Conservation (phyloP, 1,284 basidiomycete genomes). For the Ganoderma multipileum region DNA sequence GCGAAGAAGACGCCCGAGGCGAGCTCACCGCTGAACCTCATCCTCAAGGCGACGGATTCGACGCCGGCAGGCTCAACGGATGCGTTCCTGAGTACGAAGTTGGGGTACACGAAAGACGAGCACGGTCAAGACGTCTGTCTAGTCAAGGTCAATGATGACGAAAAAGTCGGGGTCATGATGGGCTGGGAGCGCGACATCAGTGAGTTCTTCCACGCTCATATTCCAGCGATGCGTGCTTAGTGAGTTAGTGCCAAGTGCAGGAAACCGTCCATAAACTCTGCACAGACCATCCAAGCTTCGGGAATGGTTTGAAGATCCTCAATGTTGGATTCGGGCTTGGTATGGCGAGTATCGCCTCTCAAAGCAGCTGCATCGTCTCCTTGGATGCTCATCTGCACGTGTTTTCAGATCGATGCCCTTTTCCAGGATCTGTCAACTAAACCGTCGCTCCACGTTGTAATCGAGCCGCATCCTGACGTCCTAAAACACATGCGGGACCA, state of each 20-base stretch:
- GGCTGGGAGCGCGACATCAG: conserved; percentile 90
- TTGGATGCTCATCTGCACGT: not conserved
- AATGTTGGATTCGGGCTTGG: conserved; percentile 97
- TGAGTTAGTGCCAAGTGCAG: conserved; percentile 57
- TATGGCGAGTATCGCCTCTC: conserved; percentile 65
- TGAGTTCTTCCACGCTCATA: conserved; percentile 40
- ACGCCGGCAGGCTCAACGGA: conserved; percentile 80
- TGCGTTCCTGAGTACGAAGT: conserved; percentile 75
- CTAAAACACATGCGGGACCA: conserved; percentile 74
- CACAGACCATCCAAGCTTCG: conserved; percentile 53
- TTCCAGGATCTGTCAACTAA: conserved; percentile 74
- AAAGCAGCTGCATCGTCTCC: not conserved
- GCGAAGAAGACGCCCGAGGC: conserved; percentile 48
- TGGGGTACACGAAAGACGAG: conserved; percentile 77
- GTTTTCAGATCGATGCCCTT: conserved; percentile 76
- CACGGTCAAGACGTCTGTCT: conserved; percentile 85
- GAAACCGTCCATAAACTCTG: conserved; percentile 73
- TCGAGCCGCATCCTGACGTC: conserved; percentile 96
- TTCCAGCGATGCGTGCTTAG: conserved; percentile 27
- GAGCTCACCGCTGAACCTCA: conserved; percentile 51
- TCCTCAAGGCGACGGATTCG: conserved; percentile 63
- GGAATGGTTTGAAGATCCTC: conserved; percentile 70
- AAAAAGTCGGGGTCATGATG: conserved; percentile 94
- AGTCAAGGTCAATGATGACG: conserved; percentile 71
- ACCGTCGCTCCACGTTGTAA: conserved; percentile 85